These are phyloP conservation scores for Brettanomyces nanus DNA, from an alignment of 805 yeast species.

Conservation along the genomic window DNA sequence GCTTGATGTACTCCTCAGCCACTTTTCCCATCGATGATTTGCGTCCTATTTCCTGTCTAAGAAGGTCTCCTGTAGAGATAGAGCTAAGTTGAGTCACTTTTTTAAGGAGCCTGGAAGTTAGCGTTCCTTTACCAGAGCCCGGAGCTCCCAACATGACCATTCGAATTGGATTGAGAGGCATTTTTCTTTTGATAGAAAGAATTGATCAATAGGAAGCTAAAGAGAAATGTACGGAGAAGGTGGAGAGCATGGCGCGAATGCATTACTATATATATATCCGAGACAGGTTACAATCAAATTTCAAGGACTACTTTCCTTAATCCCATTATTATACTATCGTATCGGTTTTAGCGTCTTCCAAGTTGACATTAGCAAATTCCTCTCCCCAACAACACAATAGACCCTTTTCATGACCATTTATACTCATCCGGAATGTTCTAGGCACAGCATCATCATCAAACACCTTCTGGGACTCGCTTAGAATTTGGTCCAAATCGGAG, in stretches of 20 bases:
- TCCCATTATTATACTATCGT: no score
- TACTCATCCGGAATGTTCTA: neutral
- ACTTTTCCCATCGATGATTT: slow-evolving; percentile 44
- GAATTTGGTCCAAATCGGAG: slow-evolving; percentile 42
- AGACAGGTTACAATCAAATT: no score
- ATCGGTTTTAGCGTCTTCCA: no score
- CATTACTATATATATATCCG: no score
- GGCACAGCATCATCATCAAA: slow-evolving; percentile 27
- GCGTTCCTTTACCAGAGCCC: slow-evolving; percentile 93
- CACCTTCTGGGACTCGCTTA: slow-evolving; percentile 35
- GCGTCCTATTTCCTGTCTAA: slow-evolving; percentile 57
- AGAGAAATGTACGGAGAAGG: no score
- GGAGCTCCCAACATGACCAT: slow-evolving; percentile 84
- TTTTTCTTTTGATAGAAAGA: no score
- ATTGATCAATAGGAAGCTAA: no score
- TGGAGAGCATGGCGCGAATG: no score
- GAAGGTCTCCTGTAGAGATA: slow-evolving; percentile 77
- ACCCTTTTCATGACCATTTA: slow-evolving; percentile 32
- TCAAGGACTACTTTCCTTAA: no score
- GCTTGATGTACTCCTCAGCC: slow-evolving; percentile 48
- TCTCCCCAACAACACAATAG: slow-evolving; percentile 56
- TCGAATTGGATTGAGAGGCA: slow-evolving; percentile 40
- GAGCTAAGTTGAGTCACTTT: slow-evolving; percentile 45
- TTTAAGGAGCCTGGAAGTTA: slow-evolving; percentile 56
- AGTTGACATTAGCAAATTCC: slow-evolving; percentile 20